These are phyloP conservation scores for Tinospora cordifolia DNA, from an alignment of 164 flowering plant species.

Conservation along the genomic window DNA sequence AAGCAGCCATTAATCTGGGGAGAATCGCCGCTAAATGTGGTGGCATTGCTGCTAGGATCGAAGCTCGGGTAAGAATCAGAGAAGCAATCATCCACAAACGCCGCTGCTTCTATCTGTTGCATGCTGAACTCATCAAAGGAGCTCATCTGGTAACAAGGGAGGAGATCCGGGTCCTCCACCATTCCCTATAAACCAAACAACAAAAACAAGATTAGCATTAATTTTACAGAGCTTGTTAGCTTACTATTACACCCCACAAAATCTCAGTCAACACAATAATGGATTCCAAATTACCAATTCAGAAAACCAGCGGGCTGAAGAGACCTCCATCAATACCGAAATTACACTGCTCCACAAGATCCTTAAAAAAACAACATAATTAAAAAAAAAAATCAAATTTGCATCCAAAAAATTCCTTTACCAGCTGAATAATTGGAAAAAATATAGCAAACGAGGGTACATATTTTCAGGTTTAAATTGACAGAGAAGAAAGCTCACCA, in stretches of 20 bases:
- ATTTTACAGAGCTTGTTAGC: not conserved
- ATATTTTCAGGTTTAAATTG: not conserved
- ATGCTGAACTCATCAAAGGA: constrained; percentile 37
- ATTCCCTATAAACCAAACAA: constrained; percentile 38
- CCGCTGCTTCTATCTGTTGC: constrained; percentile 36
- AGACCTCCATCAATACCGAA: constrained; percentile 31
- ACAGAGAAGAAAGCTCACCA: not conserved
- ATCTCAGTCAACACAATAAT: not conserved
- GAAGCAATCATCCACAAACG: constrained; percentile 32
- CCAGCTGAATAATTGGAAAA: not conserved
- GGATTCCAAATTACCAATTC: constrained; percentile 28
- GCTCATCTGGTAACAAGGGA: constrained; percentile 36
- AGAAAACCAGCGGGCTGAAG: constrained; percentile 29
- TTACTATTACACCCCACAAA: not conserved
- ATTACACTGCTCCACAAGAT: not conserved
- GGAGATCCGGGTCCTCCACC: constrained; percentile 43
- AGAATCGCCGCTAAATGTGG: constrained; percentile 16
- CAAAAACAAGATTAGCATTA: not conserved
- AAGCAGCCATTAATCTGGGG: constrained; percentile 12
- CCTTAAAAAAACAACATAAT: not conserved
- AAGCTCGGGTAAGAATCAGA: constrained; percentile 22
- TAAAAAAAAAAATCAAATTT: too few relatives aligned
- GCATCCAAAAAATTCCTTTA: too few relatives aligned
- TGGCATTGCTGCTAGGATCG: constrained; percentile 9
- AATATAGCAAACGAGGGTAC: not conserved